These are phyloP conservation scores for Fomitiporia mediterranea DNA, from an alignment of 1,284 basidiomycete genomes.

Conservation along the genomic window DNA sequence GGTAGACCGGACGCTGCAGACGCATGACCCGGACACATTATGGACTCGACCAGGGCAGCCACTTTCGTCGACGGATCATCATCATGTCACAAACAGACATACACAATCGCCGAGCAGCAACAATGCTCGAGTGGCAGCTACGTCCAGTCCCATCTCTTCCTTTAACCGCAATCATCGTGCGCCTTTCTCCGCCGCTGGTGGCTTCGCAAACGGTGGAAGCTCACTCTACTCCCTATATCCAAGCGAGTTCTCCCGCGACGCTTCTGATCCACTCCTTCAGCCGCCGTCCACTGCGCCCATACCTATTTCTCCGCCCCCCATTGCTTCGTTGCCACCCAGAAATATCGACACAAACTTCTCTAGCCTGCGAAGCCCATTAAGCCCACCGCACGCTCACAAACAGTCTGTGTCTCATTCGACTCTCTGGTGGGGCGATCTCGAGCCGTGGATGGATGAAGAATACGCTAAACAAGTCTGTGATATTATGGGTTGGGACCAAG, in stretches of 20 bases:
- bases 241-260: constrained; percentile 8
- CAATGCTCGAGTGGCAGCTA: constrained; percentile 12
- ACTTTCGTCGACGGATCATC: constrained; percentile 2
- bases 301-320: constrained; percentile 1
- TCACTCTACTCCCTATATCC: constrained; percentile 1
- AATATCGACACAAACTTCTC: constrained; percentile 3
- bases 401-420: constrained; percentile 42
- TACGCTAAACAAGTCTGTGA: constrained; percentile 78
- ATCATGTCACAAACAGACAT: constrained; percentile 5
- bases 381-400: constrained; percentile 23
- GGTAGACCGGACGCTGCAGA: constrained; percentile 1
- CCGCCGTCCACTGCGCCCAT: constrained; percentile 3
- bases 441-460: constrained; percentile 91
- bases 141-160: constrained; percentile 12
- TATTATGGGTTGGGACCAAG: constrained; percentile 75
- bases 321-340: constrained; percentile 13
- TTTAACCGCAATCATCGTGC: constrained; percentile 18
- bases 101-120: background rate
- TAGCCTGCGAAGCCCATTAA: background rate
- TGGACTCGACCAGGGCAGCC: constrained; percentile 11
- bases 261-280: constrained; percentile 7
- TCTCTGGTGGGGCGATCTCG: constrained; percentile 78
- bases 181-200: background rate
- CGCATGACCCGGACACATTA: constrained; percentile 14
- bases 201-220: background rate